Base-by-base conservation (phyloP, 2,329 filamentous ascomycete genomes). In the Elsinoe fawcettii region DNA sequence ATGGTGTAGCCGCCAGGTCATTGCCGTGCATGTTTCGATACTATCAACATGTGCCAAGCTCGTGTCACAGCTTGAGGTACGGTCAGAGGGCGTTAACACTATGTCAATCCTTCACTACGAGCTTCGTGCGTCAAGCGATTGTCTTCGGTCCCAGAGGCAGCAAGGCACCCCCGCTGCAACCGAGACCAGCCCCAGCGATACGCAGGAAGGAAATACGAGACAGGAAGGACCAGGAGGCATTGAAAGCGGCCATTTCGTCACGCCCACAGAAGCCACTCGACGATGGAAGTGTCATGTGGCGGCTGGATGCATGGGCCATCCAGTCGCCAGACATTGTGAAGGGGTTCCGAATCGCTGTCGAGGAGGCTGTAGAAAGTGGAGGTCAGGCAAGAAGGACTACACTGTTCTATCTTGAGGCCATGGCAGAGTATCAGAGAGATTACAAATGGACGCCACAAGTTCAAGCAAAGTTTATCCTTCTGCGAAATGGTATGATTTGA, bases 61-160 rank as follows among this genome's bases (percentile, higher is more conserved):
- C 57, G 54, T 25, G 23, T 34, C n/a, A 12, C 46, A 14, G 55
- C 41, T 2, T 51, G 51, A 39, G 55, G 34, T 37, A 20, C 22
- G 12, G 37, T 20, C n/a, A 49, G 22, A 9, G 25, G 9, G 20
- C 25, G 5, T 18, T n/a, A n/a, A 11, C 41, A 46, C 7, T 9
- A 46, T 46, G 41, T 9, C 20, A 18, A 9, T 12, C 12, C 7
- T 46, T 25, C 41, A 46, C 9, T 18, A 46, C 41, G 3, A 3
- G 20, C 18, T 12, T 20, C 5, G 41, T 27, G 14, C 34, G 14
- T 12, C 14, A 4, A 37, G 34, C 27, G 27, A 37, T 5, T 37
- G 9, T 12, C 4, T 14, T 4, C 14, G 11, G 34, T 37, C 11
- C 34, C 34, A 37, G 14, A n/a, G 34, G 34, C 6, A 37, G 14